Evolutionary conservation across 2,329 filamentous ascomycete genomes (phyloP).

Genomic region (Colletotrichum phormii): DNA sequence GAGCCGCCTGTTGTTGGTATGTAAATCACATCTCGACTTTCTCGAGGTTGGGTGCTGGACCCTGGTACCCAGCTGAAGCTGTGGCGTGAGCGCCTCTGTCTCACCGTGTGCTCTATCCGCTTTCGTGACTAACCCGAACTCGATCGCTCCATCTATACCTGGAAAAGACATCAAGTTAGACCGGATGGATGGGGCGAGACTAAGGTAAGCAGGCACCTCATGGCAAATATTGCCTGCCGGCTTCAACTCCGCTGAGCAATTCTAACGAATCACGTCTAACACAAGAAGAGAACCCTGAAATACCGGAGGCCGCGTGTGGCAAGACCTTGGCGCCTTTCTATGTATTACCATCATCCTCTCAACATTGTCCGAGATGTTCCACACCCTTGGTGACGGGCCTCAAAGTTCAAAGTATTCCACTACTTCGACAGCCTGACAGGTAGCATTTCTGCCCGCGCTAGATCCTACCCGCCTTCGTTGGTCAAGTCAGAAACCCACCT

Average conservation of each 20-base stretch:
- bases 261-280: background rate
- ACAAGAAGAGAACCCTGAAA: background rate
- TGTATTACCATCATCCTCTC: background rate
- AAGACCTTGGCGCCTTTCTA: background rate
- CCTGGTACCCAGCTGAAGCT: background rate
- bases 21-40: background rate
- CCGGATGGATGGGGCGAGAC: background rate
- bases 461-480: background rate
- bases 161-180: background rate
- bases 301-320: background rate
- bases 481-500: conserved; percentile 1
- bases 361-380: background rate
- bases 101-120: background rate
- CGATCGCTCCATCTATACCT: background rate
- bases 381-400: background rate
- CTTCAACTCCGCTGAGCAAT: background rate
- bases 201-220: background rate
- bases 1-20: background rate
- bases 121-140: background rate
- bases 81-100: background rate
- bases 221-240: background rate
- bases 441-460: background rate
- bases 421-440: background rate
- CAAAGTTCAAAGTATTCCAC: background rate
- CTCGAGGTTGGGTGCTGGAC: background rate